Evolutionary conservation across 2,329 filamentous ascomycete genomes (phyloP).

Genomic region (Cucurbitaria berberidis): DNA sequence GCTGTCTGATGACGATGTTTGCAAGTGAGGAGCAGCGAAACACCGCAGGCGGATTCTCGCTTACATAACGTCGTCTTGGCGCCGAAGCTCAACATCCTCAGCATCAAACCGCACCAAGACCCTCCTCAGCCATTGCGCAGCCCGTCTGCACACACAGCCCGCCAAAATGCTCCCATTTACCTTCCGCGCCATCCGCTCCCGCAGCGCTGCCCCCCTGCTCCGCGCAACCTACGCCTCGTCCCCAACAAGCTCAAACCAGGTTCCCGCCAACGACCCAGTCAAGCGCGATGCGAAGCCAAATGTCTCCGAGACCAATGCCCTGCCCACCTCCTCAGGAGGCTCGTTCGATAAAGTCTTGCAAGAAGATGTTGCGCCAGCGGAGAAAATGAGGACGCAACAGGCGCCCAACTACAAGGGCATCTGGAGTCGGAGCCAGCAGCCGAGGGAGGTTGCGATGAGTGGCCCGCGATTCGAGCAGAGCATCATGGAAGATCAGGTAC

Average conservation of each 20-base stretch:
- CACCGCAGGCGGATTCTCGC: conserved; percentile 1
- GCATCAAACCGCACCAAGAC: neutral
- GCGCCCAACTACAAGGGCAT: conserved; percentile 82
- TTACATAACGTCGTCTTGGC: conserved; percentile 19
- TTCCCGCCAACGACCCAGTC: conserved; percentile 71
- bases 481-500: conserved; percentile 88
- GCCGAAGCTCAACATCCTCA: conserved; percentile 21
- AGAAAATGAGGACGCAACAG: conserved; percentile 69
- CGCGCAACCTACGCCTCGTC: conserved; percentile 33
- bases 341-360: conserved; percentile 60
- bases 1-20: too few species aligned
- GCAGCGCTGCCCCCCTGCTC: conserved; percentile 30
- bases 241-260: conserved; percentile 60
- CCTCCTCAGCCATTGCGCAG: conserved; percentile 22
- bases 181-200: conserved; percentile 38
- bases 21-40: neutral
- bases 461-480: conserved; percentile 98
- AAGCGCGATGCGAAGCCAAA: conserved; percentile 55
- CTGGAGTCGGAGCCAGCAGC: conserved; percentile 87
- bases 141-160: conserved; percentile 16
- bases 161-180: conserved; percentile 35
- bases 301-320: conserved; percentile 67
- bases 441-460: conserved; percentile 82
- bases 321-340: conserved; percentile 58
- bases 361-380: conserved; percentile 61